Base-by-base conservation (phyloP, 257 asterid genomes). In the Coffea eugenioides region DNA sequence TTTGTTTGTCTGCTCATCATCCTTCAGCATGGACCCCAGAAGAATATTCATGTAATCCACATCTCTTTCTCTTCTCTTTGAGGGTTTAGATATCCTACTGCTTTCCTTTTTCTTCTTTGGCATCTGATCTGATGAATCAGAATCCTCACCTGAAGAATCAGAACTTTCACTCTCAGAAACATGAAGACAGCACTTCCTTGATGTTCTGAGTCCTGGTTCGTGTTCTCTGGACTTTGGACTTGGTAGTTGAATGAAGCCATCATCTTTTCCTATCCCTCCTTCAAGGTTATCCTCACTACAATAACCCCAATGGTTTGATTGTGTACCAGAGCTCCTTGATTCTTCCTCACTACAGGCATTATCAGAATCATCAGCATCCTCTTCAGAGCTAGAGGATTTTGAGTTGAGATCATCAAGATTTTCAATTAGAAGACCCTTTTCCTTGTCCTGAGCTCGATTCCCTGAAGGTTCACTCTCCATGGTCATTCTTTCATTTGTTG, bases 21-120 rank as follows among this genome's bases (percentile, higher is more conserved):
- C 84, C 45, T 66, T 79, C 77, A 77, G 84, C 62, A 87, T 83
- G 4, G 83, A 81, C 54, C 80, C 85, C 77, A 72, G 77, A 49
- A 93, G 69, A 52, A 64, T 34, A n/a, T 83, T 79, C 54, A 81
- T 80, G 61, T 79, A 73, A 65, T 86, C 85, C 3, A 31, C 11
- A 21, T 36, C 81, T 73, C 62, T 79, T 11, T 27, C 54, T 69
- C 43, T 82, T 79, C 73, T 75, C 77, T 77, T 78, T 10, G 77
- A 64, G 23, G 25, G 76, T 20, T 41, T 57, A 68, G 41, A 74
- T 27, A 39, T 62, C 71, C 36, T 83, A 67, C 36, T 80, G 12
- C 34, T 36, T 45, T 77, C 74, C 54, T 41, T 74, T 73, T 3
- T 71, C 25, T 4, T 80, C 27, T 79, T 23, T 69, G 57, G 78